phyloP scores from a whole-genome alignment of 208 protist genomes.

The Leishmania guyanensis region DNA sequence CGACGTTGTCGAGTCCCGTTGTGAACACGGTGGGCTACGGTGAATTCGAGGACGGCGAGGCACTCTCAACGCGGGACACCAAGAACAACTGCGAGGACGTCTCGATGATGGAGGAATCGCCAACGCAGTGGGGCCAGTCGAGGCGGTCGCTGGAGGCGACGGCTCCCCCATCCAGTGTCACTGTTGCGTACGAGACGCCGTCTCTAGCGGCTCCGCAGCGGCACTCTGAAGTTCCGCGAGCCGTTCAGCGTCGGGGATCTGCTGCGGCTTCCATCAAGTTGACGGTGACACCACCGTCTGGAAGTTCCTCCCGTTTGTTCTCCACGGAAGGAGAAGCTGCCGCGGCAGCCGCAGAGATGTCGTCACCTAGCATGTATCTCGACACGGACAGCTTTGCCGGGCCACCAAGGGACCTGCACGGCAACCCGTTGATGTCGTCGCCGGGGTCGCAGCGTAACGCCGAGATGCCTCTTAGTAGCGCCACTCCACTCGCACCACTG shows the following conservation, averaged over 20 bases:
- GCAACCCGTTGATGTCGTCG: too few relatives aligned
- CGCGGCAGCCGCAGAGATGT: neutral
- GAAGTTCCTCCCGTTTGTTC: slow-evolving; percentile 5
- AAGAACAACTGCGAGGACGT: too few relatives aligned
- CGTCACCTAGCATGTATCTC: neutral
- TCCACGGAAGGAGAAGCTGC: neutral
- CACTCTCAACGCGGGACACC: neutral
- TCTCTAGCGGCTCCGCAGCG: neutral
- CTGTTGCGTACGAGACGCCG: neutral
- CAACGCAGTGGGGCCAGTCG: slow-evolving; percentile 5
- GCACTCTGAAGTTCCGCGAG: neutral
- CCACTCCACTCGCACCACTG: neutral
- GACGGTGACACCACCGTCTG: neutral
- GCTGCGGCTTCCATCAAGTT: neutral
- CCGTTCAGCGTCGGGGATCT: neutral
- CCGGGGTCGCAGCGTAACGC: neutral
- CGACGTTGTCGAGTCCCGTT: neutral
- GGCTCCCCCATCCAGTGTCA: neutral
- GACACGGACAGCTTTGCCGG: neutral
- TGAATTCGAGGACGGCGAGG: neutral
- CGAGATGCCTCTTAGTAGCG: neutral
- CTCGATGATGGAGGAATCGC: neutral
- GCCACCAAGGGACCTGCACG: neutral
- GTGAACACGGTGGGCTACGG: neutral
- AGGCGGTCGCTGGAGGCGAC: slow-evolving; percentile 6